phyloP scores from a whole-genome alignment of 2,329 filamentous ascomycete genomes.

The Clonostachys sp. region DNA sequence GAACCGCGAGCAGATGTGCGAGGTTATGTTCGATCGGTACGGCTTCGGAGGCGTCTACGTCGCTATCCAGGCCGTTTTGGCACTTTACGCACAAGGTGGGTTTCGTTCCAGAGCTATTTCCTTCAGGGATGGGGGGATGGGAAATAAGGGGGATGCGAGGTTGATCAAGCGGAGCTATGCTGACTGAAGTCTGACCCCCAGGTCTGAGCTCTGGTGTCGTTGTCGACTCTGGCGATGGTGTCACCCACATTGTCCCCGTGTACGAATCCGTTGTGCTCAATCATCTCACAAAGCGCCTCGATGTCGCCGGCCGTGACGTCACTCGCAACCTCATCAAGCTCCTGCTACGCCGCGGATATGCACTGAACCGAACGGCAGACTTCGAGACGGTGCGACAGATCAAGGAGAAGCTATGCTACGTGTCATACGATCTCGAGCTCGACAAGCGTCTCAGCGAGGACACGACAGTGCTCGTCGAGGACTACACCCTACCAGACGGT shows the following conservation, averaged over 20 bases:
- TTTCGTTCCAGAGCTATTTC: conserved; percentile 1
- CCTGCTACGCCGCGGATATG: conserved; percentile 88
- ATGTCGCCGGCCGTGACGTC: conserved; percentile 94
- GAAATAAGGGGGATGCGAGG: background rate
- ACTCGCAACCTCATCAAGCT: conserved; percentile 98
- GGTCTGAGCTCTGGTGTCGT: conserved; percentile 92
- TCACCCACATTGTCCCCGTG: conserved; percentile 97
- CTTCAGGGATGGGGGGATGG: background rate
- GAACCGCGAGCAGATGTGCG: conserved; percentile 96
- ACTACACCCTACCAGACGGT: conserved; percentile 94
- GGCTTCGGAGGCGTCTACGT: conserved; percentile 96
- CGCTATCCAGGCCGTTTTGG: conserved; percentile 93
- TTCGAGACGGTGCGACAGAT: conserved; percentile 99
- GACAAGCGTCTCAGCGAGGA: conserved; percentile 96
- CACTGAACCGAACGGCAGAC: conserved; percentile 95
- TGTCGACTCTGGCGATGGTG: conserved; percentile 95
- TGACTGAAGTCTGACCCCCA: conserved; percentile 20
- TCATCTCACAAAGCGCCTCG: conserved; percentile 88
- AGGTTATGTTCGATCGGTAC: conserved; percentile 99
- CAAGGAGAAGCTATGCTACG: conserved; percentile 99
- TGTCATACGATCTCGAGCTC: conserved; percentile 94
- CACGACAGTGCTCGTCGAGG: conserved; percentile 94
- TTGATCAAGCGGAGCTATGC: background rate
- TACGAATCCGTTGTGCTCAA: conserved; percentile 98
- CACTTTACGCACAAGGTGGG: conserved; percentile 90